Conservation (phyloP, 2,329 filamentous ascomycete species). For the Alternaria novae-zelandiae region DNA sequence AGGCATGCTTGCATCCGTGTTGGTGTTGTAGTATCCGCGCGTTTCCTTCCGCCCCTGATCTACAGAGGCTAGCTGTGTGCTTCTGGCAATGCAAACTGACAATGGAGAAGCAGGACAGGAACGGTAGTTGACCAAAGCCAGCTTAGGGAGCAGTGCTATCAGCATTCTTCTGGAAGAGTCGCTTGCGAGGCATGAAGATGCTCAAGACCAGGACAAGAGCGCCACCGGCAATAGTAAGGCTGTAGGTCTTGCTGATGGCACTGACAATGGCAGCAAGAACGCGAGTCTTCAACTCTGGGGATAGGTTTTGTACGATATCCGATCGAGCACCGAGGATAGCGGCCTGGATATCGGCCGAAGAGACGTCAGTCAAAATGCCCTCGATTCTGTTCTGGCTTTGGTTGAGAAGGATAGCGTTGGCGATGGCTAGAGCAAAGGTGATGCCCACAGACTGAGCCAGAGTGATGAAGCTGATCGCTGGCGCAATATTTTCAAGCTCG, state of each 20-base stretch:
- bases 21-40: neutral
- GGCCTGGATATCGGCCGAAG: neutral
- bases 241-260: conserved; percentile 8
- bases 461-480: conserved; percentile 21
- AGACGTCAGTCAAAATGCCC: neutral
- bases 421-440: conserved; percentile 5
- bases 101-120: neutral
- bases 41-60: neutral
- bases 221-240: conserved; percentile 1
- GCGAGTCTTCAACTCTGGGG: neutral
- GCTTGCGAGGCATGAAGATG: neutral
- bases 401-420: neutral
- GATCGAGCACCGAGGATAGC: neutral
- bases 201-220: neutral
- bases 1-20: neutral
- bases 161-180: neutral
- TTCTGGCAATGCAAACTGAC: neutral
- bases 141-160: neutral
- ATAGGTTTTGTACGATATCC: neutral
- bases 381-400: neutral
- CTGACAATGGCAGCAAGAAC: conserved; percentile 4
- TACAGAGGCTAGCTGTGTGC: neutral
- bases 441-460: conserved; percentile 19
- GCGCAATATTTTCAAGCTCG: conserved; percentile 7
- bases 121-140: neutral